Conservation (phyloP, 176 grass and related monocot species). For the Avena atlantica region DNA sequence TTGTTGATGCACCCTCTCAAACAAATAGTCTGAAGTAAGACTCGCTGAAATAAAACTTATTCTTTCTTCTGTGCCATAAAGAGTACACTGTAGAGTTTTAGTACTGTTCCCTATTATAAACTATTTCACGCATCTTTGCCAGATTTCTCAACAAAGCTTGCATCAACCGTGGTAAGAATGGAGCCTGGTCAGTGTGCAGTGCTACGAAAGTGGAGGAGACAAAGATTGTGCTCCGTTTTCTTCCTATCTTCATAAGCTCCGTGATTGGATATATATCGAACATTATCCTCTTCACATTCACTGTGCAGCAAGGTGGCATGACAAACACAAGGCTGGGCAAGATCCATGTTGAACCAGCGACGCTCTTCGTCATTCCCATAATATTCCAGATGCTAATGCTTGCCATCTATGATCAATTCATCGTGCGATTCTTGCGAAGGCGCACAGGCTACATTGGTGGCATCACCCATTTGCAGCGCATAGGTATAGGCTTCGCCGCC, state of each 20-base stretch:
- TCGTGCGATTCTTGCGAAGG: conserved; percentile 46
- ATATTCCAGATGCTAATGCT: conserved; percentile 61
- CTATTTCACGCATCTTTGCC: neutral
- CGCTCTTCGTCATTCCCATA: conserved; percentile 60
- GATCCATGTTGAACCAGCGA: conserved; percentile 57
- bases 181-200: conserved; percentile 61
- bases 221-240: conserved; percentile 54
- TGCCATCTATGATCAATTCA: conserved; percentile 51
- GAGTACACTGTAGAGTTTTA: neutral
- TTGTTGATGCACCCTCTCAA: conserved; percentile 21
- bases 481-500: conserved; percentile 47
- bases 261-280: conserved; percentile 49
- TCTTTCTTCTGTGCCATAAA: neutral
- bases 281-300: conserved; percentile 52
- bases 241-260: conserved; percentile 64
- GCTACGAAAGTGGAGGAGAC: conserved; percentile 60
- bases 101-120: neutral
- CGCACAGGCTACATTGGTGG: conserved; percentile 50
- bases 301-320: conserved; percentile 61
- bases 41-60: neutral
- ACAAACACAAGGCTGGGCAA: conserved; percentile 63
- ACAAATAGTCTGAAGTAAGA: conserved; percentile 47
- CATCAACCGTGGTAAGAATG: conserved; percentile 43
- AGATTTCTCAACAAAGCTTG: conserved; percentile 76
- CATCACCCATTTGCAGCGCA: conserved; percentile 54